Percentiles rank a stretch among this genome's conserved stretches.
Evolutionary conservation across 2,329 filamentous ascomycete genomes (phyloP).

Genomic region (Bimuria novae-zelandiae): DNA sequence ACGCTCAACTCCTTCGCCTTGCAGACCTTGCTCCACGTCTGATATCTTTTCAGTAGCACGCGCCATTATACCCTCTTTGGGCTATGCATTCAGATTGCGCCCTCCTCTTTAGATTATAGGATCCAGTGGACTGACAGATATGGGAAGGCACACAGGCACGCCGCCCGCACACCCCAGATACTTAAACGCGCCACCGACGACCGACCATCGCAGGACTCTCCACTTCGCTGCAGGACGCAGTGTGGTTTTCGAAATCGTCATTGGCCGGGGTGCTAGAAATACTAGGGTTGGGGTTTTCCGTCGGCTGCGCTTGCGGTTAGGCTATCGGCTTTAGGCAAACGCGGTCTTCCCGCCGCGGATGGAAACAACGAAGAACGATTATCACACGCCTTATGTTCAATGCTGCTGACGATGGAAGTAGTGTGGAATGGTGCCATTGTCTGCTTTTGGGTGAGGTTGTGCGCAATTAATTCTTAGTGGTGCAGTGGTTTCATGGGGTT

Average conservation of each 20-base stretch:
- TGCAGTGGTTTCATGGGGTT: background rate
- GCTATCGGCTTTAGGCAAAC: background rate
- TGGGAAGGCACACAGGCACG: background rate
- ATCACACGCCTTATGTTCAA: too few species aligned
- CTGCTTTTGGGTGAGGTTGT: background rate
- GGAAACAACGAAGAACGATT: too few species aligned
- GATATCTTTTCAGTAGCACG: background rate
- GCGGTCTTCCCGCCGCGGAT: too few species aligned
- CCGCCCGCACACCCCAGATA: background rate
- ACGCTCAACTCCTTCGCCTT: background rate
- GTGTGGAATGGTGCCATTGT: too few species aligned
- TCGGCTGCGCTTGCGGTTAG: slow-evolving; percentile 5
- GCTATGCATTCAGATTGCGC: background rate
- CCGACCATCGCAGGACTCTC: background rate
- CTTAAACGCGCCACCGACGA: background rate
- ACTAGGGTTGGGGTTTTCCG: background rate
- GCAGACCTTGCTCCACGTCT: background rate
- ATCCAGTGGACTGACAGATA: background rate
- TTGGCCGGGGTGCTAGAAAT: background rate
- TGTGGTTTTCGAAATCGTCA: background rate
- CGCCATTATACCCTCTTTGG: background rate
- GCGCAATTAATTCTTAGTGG: background rate
- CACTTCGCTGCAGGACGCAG: slow-evolving; percentile 1
- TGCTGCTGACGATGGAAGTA: too few species aligned
- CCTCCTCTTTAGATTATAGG: background rate